Conservation (phyloP, 768 basidiomycete genomes). For the Chalciporus piperatus region DNA sequence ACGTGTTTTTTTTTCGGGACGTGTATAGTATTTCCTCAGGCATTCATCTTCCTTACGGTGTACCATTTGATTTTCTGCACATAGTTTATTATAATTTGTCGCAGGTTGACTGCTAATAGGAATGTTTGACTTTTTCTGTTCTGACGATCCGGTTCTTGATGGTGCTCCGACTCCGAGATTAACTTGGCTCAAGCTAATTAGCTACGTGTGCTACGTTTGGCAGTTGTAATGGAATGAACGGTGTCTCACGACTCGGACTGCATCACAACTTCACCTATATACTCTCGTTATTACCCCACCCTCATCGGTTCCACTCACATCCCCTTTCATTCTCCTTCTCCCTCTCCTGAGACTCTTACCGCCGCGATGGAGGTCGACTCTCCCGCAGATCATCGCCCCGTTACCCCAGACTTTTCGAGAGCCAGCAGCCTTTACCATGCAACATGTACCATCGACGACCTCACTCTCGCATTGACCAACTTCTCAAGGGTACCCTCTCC, state of each 20-base stretch:
- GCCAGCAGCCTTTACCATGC: slow-evolving; percentile 51
- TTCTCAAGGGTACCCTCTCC: slow-evolving; percentile 76
- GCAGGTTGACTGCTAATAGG: slow-evolving; percentile 1
- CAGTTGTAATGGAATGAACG: neutral
- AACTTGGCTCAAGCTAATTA: too few relatives aligned
- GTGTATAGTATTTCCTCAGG: slow-evolving; percentile 20
- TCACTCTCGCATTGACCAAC: slow-evolving; percentile 68
- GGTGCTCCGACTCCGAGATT: neutral
- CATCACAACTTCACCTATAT: neutral
- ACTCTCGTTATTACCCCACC: neutral
- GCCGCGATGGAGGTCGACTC: slow-evolving; percentile 23
- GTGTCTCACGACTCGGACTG: neutral
- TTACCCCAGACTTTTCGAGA: slow-evolving; percentile 50
- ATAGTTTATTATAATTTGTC: slow-evolving; percentile 7
- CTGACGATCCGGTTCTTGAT: too few relatives aligned
- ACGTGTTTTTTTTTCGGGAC: neutral
- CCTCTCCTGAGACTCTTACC: neutral
- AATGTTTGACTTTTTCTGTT: neutral
- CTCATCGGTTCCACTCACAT: neutral
- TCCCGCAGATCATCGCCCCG: slow-evolving; percentile 32
- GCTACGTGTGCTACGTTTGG: too few relatives aligned
- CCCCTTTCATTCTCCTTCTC: neutral
- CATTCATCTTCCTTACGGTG: slow-evolving; percentile 1
- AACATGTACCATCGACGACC: slow-evolving; percentile 70
- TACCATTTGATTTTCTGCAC: slow-evolving; percentile 6